phyloP scores from a whole-genome alignment of 2,329 filamentous ascomycete genomes.

The Diplodia scrobiculata region DNA sequence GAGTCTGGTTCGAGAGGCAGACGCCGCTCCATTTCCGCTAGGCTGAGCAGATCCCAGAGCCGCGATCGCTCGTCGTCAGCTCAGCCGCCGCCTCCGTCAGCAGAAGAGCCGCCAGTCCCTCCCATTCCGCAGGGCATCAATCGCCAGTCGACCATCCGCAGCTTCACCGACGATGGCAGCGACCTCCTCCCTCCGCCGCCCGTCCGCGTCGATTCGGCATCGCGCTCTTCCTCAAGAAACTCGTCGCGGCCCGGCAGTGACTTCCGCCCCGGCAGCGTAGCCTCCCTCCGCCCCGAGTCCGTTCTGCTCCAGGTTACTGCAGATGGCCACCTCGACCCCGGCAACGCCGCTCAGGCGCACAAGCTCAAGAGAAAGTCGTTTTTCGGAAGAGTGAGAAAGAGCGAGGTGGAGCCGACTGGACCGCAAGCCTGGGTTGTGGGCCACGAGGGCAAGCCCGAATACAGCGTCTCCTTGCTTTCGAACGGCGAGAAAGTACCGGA shows the following conservation, averaged over 20 bases:
- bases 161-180: slow-evolving; percentile 21
- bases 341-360: slow-evolving; percentile 31
- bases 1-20: slow-evolving; percentile 19
- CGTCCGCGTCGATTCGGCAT: slow-evolving; percentile 24
- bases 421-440: slow-evolving; percentile 62
- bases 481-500: slow-evolving; percentile 59
- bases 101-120: slow-evolving; percentile 21
- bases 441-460: slow-evolving; percentile 58
- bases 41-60: slow-evolving; percentile 25
- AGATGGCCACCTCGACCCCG: slow-evolving; percentile 27
- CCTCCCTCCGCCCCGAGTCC: slow-evolving; percentile 24
- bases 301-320: slow-evolving; percentile 20
- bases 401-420: slow-evolving; percentile 33
- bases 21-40: slow-evolving; percentile 21
- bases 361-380: slow-evolving; percentile 44
- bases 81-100: background rate
- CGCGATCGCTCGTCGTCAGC: slow-evolving; percentile 23
- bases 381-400: slow-evolving; percentile 38
- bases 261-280: slow-evolving; percentile 11
- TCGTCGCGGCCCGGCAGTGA: slow-evolving; percentile 20
- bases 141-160: slow-evolving; percentile 12
- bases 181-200: slow-evolving; percentile 25
- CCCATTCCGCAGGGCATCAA: slow-evolving; percentile 22
- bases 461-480: slow-evolving; percentile 56
- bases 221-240: slow-evolving; percentile 23